Percentiles rank a stretch among this genome's conserved stretches.
phyloP scores from a whole-genome alignment of 2,329 filamentous ascomycete genomes.

The Cryphonectria parasitica region DNA sequence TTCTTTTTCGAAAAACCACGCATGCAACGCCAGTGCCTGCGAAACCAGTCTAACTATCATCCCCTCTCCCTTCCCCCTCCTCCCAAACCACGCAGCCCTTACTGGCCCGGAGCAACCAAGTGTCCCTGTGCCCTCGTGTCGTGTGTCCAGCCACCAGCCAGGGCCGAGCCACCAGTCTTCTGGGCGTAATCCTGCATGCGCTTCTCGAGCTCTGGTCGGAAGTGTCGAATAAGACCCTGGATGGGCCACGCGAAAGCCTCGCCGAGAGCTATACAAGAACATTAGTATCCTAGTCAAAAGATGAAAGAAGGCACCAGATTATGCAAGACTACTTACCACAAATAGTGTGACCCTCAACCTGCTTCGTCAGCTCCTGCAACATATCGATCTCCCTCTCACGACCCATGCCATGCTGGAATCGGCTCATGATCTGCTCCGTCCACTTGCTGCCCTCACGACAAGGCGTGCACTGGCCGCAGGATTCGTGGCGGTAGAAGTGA shows the following conservation, averaged over 20 bases:
- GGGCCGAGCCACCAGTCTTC: constrained; percentile 71
- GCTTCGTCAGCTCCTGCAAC: constrained; percentile 98
- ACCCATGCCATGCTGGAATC: constrained; percentile 90
- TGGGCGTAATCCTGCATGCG: constrained; percentile 81
- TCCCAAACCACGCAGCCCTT: constrained; percentile 43
- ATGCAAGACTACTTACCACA: constrained; percentile 70
- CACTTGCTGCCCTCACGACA: constrained; percentile 99
- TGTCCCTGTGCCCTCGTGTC: constrained; percentile 76
- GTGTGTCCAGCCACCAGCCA: constrained; percentile 88
- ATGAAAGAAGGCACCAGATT: neutral
- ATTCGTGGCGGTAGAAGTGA: constrained; percentile 98
- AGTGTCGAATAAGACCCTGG: constrained; percentile 97
- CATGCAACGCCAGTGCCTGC: constrained; percentile 22
- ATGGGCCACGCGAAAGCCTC: constrained; percentile 99
- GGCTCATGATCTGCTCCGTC: constrained; percentile 98
- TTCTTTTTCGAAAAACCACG: constrained; percentile 16
- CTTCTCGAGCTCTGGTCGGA: constrained; percentile 92
- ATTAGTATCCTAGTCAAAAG: constrained; percentile 35
- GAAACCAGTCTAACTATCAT: constrained; percentile 10
- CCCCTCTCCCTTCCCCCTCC: neutral
- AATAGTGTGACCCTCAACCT: constrained; percentile 98
- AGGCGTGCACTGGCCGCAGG: constrained; percentile 98
- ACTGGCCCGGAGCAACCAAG: constrained; percentile 89
- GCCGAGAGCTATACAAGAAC: constrained; percentile 67
- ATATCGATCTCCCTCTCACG: constrained; percentile 96